These are phyloP conservation scores for Tribonema minus DNA, from an alignment of 108 stramenopile genomes.

Conservation along the genomic window DNA sequence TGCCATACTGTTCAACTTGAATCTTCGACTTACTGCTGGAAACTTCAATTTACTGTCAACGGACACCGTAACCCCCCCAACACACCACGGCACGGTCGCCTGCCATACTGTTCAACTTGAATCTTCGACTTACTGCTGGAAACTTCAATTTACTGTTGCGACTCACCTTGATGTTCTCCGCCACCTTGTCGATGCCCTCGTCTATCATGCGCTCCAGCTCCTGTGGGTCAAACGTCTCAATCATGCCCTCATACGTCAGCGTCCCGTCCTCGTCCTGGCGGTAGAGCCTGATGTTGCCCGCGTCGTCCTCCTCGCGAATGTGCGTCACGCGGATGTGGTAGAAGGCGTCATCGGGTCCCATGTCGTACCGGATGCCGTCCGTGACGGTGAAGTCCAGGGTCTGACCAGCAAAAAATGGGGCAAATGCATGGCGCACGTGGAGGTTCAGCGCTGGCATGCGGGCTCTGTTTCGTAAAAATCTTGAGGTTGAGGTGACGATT, in stretches of 20 bases:
- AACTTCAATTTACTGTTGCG: no score
- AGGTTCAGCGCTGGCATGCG: not conserved
- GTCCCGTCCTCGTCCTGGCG: slow-evolving; percentile 28
- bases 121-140: no score
- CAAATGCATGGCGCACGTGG: not conserved
- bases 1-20: no score
- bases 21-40: no score
- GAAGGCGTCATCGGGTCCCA: slow-evolving; percentile 19
- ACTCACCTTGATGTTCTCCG: slow-evolving; percentile 19
- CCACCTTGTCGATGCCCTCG: slow-evolving; percentile 16
- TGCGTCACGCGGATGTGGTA: slow-evolving; percentile 28
- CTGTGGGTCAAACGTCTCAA: slow-evolving; percentile 30
- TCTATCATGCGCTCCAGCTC: slow-evolving; percentile 47
- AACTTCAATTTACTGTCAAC: no score
- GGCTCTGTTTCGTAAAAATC: no score
- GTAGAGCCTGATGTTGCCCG: slow-evolving; percentile 35
- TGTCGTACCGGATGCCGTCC: slow-evolving; percentile 34
- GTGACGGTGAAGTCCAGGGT: slow-evolving; percentile 34
- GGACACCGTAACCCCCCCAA: no score
- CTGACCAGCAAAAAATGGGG: not conserved
- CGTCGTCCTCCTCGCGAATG: slow-evolving; percentile 20
- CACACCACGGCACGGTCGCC: no score
- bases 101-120: no score
- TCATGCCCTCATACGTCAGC: slow-evolving; percentile 21
- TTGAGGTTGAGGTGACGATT: no score